These are phyloP conservation scores for Stemphylium vesicarium DNA, from an alignment of 2,329 filamentous ascomycete genomes.

Conservation along the genomic window DNA sequence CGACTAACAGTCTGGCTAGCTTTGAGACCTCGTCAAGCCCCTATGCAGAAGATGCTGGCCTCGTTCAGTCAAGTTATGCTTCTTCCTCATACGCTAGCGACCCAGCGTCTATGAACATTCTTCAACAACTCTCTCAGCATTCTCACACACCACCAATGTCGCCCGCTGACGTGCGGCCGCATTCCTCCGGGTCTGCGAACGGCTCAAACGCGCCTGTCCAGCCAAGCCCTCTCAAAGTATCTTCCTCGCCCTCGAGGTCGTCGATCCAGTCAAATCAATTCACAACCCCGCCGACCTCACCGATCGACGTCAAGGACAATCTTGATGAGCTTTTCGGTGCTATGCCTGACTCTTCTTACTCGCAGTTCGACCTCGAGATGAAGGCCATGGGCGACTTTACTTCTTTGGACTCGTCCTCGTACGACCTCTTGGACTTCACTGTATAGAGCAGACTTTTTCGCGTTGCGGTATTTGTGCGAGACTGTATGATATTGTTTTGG, in stretches of 20 bases:
- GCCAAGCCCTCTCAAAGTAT: conserved; percentile 35
- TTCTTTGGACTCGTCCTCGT: conserved; percentile 36
- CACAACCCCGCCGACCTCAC: conserved; percentile 48
- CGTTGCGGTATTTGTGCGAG: conserved; percentile 9
- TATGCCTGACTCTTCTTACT: conserved; percentile 40
- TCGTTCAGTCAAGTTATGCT: conserved; percentile 34
- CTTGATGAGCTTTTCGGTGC: conserved; percentile 45
- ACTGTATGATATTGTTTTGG: conserved; percentile 39
- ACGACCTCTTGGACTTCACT: conserved; percentile 46
- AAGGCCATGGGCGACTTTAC: conserved; percentile 47
- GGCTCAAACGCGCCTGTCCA: conserved; percentile 25
- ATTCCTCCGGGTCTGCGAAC: conserved; percentile 33
- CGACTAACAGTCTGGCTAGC: conserved; percentile 31
- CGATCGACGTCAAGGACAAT: conserved; percentile 40
- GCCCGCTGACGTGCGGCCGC: conserved; percentile 38
- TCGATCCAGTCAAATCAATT: conserved; percentile 47
- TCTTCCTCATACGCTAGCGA: conserved; percentile 40
- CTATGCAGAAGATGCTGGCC: conserved; percentile 30
- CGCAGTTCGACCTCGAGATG: conserved; percentile 49
- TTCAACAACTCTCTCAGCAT: conserved; percentile 45
- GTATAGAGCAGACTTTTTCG: conserved; percentile 25
- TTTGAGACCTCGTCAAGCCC: conserved; percentile 42
- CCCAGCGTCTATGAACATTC: conserved; percentile 40
- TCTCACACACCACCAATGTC: conserved; percentile 49
- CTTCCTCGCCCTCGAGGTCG: conserved; percentile 42